Evolutionary conservation across 352 stramenopile species (phyloP).

Genomic region (Pythium biforme): DNA sequence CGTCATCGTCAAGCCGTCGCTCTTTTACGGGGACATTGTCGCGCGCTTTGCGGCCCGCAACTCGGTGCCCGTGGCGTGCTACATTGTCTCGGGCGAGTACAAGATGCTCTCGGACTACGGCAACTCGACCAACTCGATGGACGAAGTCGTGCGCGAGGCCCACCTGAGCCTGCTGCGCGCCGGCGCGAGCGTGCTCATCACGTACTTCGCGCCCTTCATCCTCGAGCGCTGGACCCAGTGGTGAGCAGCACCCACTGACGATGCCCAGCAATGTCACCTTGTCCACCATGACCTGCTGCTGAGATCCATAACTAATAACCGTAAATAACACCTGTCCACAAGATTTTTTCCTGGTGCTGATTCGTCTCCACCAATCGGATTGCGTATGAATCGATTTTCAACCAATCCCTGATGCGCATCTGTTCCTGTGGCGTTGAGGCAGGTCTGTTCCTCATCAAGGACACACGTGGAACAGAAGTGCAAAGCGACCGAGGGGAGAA

Average conservation of each 20-base stretch:
- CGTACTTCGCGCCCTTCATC: slow-evolving; percentile 95
- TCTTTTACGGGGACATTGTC: slow-evolving; percentile 99
- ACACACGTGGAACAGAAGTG: slow-evolving; percentile 6
- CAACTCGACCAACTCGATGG: slow-evolving; percentile 74
- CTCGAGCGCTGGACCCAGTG: slow-evolving; percentile 80
- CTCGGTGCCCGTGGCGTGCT: slow-evolving; percentile 95
- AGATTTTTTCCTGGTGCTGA: slow-evolving; percentile 9
- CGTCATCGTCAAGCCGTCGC: slow-evolving; percentile 98
- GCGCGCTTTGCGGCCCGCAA: slow-evolving; percentile 90
- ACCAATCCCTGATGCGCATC: slow-evolving; percentile 11
- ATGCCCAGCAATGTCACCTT: too few species aligned
- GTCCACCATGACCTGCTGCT: not conserved
- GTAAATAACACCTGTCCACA: slow-evolving; percentile 14
- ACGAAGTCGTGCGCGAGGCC: slow-evolving; percentile 82
- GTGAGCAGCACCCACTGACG: slow-evolving; percentile 26
- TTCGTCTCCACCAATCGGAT: slow-evolving; percentile 14
- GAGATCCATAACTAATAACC: slow-evolving; percentile 16
- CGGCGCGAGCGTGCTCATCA: slow-evolving; percentile 94
- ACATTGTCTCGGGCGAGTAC: slow-evolving; percentile 99
- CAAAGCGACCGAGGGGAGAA: slow-evolving; percentile 21
- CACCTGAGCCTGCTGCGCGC: slow-evolving; percentile 49
- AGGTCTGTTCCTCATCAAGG: slow-evolving; percentile 10
- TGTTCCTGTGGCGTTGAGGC: slow-evolving; percentile 1
- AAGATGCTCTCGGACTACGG: slow-evolving; percentile 98
- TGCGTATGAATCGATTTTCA: not conserved